Base-by-base conservation (phyloP, 2,329 filamentous ascomycete genomes). In the Cordyceps javanica region DNA sequence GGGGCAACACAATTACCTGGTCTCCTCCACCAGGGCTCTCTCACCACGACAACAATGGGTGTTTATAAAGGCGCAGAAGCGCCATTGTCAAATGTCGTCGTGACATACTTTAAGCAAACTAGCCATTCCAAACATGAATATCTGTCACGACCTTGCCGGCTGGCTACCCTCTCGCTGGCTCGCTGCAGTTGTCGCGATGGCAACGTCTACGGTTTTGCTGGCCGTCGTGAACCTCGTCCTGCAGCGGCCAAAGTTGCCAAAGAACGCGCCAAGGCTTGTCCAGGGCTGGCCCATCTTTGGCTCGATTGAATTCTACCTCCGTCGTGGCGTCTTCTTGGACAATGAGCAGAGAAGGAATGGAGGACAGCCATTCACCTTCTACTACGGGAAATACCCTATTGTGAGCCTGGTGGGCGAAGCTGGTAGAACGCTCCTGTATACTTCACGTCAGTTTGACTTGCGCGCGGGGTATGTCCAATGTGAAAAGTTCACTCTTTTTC, bases 321-420 rank as follows among this genome's bases (percentile, higher is more conserved):
- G 69, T 16, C 70, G 78, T 54, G 72, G 70, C 66, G 72, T 76
- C 26, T 82, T 79, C 63, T 72, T 74, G 55, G 62, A 62, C 19
- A 58, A 70, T 2, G n/a, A 69, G 69, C 10, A 62, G 62, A 7
- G 61, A 60, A 14, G 60, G 67, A 8, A 70, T 70, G 0, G 53
- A 61, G 5, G 73, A 69, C 1, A 76, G 76, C 26, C 75, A 76
- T 82, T 80, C 61, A 75, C 71, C 53, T 81, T 80, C 62, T 75
- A 75, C 60, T 73, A 75, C 3, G 79, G 79, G 0, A 64, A 70
- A 6, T 69, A 76, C 57, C 70, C 69, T 2, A 71, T 81, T 13
- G 66, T 82, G 9, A 76, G 70, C 2, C 49, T 82, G 11, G 72
- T 70, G 4, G 77, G 79, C 2, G 68, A 72, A 3, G 69, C 72